Base-by-base conservation (phyloP, 148 eudicot genomes). In the Persicaria maculosa region DNA sequence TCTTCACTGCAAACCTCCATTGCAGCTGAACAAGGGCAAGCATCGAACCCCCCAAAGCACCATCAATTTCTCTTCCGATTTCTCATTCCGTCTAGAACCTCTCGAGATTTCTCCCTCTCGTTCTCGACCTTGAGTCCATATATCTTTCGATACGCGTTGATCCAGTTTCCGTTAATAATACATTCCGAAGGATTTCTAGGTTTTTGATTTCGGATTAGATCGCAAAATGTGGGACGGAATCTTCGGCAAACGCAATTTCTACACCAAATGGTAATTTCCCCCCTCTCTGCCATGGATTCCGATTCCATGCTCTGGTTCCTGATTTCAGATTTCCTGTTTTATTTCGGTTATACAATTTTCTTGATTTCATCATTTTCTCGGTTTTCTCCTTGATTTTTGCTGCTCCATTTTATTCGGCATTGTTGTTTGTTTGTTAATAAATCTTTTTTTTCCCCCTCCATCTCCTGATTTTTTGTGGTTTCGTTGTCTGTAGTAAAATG, bases 401-500 rank as follows among this genome's bases (percentile, higher is more conserved):
- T 50, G 16, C 3, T 50, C 54, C 14, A 16, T 11, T 50, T 50
- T 50, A 10, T 10, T 3, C 5, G 54, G 54, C 14, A 11, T 50
- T 50, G 54, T 50, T 77, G 6, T 11, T 25, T 57, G 52, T 54
- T 54, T 14, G 9, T 44, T n/a, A 71, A 17, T 40, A 2, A 10
- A 46, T 20, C 43, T 31, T 44, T 16, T 1, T 47, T 74, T 7
- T 74, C 54, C 19, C 45, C 62, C 12, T n/a, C 7, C 9, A 5
- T 57, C 12, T 55, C 53, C 2, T 12, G 1, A 53, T 6, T 8
- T 47, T 68, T 47, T 79, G 4, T 74, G 47, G 47, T 14, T 36
- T 25, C 36, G 9, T 14, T 55, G 3, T 16, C 16, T 80, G 67
- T 75, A 92, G 99, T 89, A 96, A 96, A 81, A 62, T 94, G 43